Conservation (phyloP, 2,329 filamentous ascomycete genomes). For the Colletotrichum destructivum region DNA sequence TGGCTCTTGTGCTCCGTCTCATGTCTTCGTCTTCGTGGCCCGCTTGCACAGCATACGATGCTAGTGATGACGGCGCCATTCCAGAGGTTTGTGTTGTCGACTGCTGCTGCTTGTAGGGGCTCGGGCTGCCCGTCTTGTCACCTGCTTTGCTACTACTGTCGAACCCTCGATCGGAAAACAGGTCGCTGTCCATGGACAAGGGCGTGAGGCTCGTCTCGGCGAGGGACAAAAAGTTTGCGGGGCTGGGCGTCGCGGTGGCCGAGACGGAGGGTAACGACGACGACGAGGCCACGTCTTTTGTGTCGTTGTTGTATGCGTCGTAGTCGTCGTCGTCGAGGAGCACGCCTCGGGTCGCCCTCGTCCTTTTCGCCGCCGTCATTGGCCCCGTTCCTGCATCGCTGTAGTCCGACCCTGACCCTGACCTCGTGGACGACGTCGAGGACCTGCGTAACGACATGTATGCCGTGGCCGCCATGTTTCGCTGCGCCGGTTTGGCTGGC, state of each 20-base stretch:
- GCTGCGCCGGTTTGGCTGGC: not conserved
- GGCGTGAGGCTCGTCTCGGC: constrained; percentile 50
- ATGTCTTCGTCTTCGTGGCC: not conserved
- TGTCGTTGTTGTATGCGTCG: constrained; percentile 24
- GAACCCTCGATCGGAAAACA: constrained; percentile 30
- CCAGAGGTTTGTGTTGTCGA: constrained; percentile 6
- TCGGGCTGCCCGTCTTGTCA: constrained; percentile 17
- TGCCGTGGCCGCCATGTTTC: constrained; percentile 28
- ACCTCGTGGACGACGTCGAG: constrained; percentile 33
- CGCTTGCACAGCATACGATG: constrained; percentile 7
- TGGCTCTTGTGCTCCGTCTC: not conserved
- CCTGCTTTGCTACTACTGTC: constrained; percentile 7
- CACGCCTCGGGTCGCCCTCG: not conserved
- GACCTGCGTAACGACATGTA: constrained; percentile 37
- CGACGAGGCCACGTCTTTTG: constrained; percentile 29
- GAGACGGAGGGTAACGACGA: constrained; percentile 41
- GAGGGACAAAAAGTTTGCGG: constrained; percentile 44
- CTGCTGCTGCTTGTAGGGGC: not conserved
- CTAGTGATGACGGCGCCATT: constrained; percentile 8
- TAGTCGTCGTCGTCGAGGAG: not conserved
- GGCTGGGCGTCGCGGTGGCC: constrained; percentile 42
- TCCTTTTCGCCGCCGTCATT: not conserved
- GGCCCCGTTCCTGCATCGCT: constrained; percentile 11
- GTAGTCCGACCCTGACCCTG: constrained; percentile 4
- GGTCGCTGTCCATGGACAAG: constrained; percentile 50